phyloP scores from a whole-genome alignment of 345 rosid species.

The Rhodomyrtus tomentosa region DNA sequence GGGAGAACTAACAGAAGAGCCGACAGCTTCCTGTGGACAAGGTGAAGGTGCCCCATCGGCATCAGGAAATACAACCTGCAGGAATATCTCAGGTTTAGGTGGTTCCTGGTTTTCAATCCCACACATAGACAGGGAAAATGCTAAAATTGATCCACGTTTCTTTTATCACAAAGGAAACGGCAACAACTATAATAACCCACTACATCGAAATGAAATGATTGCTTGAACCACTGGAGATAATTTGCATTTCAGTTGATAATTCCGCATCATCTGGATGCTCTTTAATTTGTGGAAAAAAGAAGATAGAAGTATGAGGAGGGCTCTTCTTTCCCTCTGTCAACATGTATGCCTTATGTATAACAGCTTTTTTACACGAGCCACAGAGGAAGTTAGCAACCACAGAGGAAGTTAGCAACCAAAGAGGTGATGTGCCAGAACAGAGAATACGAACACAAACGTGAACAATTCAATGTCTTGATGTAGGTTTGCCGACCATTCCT shows the following conservation, averaged over 20 bases:
- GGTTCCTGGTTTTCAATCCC: not conserved
- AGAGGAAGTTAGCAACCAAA: not conserved
- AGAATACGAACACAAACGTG: not conserved
- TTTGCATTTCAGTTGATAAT: not conserved
- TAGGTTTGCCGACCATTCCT: not conserved
- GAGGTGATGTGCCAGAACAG: not conserved
- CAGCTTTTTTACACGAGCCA: not conserved
- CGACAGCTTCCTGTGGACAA: conserved; percentile 17
- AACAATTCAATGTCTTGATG: not conserved
- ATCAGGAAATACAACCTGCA: conserved; percentile 24
- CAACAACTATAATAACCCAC: not conserved
- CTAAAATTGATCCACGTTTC: not conserved
- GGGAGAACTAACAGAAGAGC: conserved; percentile 18
- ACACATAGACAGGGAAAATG: not conserved
- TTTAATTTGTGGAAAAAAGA: not conserved
- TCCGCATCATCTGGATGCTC: not conserved
- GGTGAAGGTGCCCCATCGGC: conserved; percentile 6
- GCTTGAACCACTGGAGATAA: not conserved
- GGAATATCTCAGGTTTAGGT: not conserved
- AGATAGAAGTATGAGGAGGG: not conserved
- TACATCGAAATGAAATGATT: not conserved
- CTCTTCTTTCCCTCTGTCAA: not conserved
- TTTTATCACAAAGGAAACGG: not conserved
- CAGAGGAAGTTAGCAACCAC: not conserved
- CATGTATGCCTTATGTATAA: not conserved